Evolutionary conservation across 768 basidiomycete species (phyloP).

Genomic region (Tulasnella sp.): DNA sequence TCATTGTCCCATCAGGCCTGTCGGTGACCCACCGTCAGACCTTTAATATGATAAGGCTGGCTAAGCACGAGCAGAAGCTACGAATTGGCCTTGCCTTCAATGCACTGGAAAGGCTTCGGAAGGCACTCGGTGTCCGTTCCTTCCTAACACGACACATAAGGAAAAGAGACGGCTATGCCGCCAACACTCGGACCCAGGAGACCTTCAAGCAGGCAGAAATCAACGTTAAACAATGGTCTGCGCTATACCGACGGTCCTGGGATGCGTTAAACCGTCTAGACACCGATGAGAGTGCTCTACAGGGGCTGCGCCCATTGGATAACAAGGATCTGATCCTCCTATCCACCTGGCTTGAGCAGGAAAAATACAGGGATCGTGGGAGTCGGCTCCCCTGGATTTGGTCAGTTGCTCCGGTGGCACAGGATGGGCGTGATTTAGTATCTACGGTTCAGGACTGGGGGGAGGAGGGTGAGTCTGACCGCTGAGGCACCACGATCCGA

Average conservation of each 20-base stretch:
- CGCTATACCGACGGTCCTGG: not conserved
- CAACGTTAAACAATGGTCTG: not conserved
- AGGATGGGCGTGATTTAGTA: not conserved
- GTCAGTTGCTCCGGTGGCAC: not conserved
- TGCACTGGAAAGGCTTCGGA: not conserved
- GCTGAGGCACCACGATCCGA: no score
- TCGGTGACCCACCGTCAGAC: not conserved
- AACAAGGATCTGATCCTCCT: not conserved
- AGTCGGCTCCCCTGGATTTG: not conserved
- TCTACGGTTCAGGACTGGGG: not conserved
- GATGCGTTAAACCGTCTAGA: not conserved
- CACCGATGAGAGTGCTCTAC: not conserved
- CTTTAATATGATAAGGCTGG: not conserved
- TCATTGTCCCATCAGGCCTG: not conserved
- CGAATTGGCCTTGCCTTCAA: not conserved
- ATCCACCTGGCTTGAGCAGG: not conserved
- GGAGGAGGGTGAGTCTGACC: not conserved
- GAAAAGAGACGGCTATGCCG: not conserved
- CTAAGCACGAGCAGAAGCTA: not conserved
- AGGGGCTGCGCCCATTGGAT: not conserved
- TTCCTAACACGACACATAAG: not conserved
- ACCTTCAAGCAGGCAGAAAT: not conserved
- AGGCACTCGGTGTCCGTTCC: not conserved
- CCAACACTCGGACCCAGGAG: not conserved
- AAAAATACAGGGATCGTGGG: not conserved